Evolutionary conservation across 768 basidiomycete species (phyloP).

Genomic region (Nevesoporus exiguus): DNA sequence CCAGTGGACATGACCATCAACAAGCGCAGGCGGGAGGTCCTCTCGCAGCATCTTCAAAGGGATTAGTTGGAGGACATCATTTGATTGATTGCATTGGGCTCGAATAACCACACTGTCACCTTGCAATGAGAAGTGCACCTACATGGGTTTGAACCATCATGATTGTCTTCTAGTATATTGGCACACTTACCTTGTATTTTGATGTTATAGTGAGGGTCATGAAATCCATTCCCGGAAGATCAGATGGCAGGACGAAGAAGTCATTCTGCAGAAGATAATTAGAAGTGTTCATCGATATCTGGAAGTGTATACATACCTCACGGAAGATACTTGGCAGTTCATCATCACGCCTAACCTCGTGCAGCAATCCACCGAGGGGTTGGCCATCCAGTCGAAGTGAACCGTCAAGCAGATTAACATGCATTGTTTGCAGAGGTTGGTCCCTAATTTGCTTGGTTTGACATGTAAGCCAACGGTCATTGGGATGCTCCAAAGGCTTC

Average conservation of each 20-base stretch:
- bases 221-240: not conserved
- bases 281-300: not conserved
- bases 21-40: slow-evolving; percentile 19
- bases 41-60: slow-evolving; percentile 5
- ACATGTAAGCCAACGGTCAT: slow-evolving; percentile 15
- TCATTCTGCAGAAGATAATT: not conserved
- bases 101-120: slow-evolving; percentile 5
- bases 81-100: not conserved
- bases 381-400: slow-evolving; percentile 16
- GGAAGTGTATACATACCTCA: not conserved
- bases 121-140: slow-evolving; percentile 20
- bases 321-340: not conserved
- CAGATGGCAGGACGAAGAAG: not conserved
- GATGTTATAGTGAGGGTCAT: not conserved
- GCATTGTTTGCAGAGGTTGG: not conserved
- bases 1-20: slow-evolving; percentile 23
- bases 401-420: slow-evolving; percentile 15
- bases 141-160: not conserved
- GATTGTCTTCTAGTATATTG: not conserved
- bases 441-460: not conserved
- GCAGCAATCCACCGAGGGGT: slow-evolving; percentile 7
- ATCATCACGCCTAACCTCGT: not conserved
- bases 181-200: not conserved
- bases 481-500: not conserved
- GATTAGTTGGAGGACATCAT: slow-evolving; percentile 15